A percentile compares a stretch with the other conserved stretches of the same genome.
These are phyloP conservation scores for Rubia yunnanensis DNA, from an alignment of 257 asterid genomes.

Conservation along the genomic window DNA sequence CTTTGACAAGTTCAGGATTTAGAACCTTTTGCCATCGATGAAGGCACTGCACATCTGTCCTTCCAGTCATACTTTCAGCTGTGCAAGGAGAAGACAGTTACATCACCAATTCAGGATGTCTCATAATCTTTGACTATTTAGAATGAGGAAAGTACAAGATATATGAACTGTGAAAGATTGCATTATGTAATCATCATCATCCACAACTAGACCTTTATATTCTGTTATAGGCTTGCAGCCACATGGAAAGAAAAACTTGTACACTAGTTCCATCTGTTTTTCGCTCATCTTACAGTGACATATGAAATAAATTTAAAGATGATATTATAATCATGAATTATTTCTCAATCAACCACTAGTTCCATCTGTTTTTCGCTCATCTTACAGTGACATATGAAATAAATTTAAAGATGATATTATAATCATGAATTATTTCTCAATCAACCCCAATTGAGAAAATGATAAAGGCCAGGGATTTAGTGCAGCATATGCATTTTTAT, in stretches of 20 bases:
- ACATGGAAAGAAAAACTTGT: background rate
- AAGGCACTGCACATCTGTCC: conserved; percentile 80
- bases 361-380: background rate
- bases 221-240: background rate
- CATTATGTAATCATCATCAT: background rate
- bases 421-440: background rate
- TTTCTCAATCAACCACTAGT: background rate
- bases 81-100: conserved; percentile 18
- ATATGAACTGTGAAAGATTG: background rate
- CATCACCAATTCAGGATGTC: conserved; percentile 1
- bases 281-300: background rate
- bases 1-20: conserved; percentile 71
- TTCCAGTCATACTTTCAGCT: conserved; percentile 65
- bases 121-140: background rate
- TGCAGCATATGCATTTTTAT: background rate
- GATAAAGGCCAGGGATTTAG: background rate
- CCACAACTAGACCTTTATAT: background rate
- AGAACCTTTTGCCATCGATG: conserved; percentile 93
- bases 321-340: background rate
- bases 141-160: background rate
- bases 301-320: background rate
- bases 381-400: background rate
- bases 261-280: too few relatives aligned
- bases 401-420: background rate
- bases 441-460: background rate